Conservation (phyloP, 257 asterid genomes). For the Agastache rugosa region DNA sequence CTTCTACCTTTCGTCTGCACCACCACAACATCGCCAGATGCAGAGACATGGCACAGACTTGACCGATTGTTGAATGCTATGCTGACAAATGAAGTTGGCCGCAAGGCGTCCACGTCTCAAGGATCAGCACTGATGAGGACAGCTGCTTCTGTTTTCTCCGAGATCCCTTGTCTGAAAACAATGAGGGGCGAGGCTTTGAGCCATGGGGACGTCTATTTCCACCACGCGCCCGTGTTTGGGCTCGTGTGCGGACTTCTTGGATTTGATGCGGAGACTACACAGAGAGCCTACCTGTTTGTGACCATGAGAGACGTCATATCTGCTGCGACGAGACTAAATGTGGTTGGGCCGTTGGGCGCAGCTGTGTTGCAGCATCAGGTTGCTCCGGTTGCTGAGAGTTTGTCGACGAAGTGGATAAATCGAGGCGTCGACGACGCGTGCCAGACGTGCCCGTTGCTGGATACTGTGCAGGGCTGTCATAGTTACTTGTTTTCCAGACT, state of each 20-base stretch:
- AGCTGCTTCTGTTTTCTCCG: constrained; percentile 72
- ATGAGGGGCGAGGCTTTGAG: constrained; percentile 67
- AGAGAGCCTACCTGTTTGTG: constrained; percentile 76
- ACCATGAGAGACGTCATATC: constrained; percentile 90
- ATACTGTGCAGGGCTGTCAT: constrained; percentile 92
- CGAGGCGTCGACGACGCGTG: constrained; percentile 82
- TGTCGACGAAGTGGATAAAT: constrained; percentile 80
- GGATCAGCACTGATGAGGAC: constrained; percentile 93
- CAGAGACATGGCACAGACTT: constrained; percentile 66
- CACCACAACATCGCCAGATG: constrained; percentile 55
- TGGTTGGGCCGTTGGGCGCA: constrained; percentile 90
- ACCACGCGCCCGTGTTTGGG: constrained; percentile 89
- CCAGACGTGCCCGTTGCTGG: constrained; percentile 88
- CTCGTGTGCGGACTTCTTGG: constrained; percentile 81
- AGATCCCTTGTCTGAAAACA: constrained; percentile 57
- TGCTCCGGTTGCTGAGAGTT: constrained; percentile 61
- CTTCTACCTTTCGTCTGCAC: constrained; percentile 80
- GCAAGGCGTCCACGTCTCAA: constrained; percentile 81
- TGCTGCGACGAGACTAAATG: constrained; percentile 88
- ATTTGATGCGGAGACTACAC: constrained; percentile 65
- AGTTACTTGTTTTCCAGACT: constrained; percentile 90
- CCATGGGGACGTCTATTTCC: constrained; percentile 51
- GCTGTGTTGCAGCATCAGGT: constrained; percentile 81
- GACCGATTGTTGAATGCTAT: constrained; percentile 64
- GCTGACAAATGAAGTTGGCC: constrained; percentile 76